A percentile compares a stretch with the other conserved stretches of the same genome.
phyloP scores from a whole-genome alignment of 805 yeast genomes.

The Candida adriatica region DNA sequence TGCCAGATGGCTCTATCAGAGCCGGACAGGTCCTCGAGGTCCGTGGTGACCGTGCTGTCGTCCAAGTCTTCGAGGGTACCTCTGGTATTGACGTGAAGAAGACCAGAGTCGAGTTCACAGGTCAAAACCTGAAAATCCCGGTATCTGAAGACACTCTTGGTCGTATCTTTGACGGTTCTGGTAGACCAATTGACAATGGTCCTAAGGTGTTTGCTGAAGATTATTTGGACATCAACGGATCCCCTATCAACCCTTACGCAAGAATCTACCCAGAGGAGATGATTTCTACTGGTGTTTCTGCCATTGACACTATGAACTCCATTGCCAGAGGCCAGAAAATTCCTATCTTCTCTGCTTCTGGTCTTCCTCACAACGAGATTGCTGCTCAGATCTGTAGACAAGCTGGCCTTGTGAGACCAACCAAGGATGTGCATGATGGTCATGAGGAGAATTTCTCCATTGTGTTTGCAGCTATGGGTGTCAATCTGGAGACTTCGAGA shows the following conservation, averaged over 20 bases:
- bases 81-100: conserved; percentile 98
- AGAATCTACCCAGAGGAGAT: conserved; percentile 99
- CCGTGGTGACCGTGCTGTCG: conserved; percentile 94
- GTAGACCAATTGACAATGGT: conserved; percentile 96
- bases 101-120: conserved; percentile 96
- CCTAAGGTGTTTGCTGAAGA: conserved; percentile 99
- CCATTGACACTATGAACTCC: conserved; percentile 98
- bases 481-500: conserved; percentile 95
- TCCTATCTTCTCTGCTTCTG: conserved; percentile 98
- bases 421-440: conserved; percentile 99
- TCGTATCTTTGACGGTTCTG: conserved; percentile 97
- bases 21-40: conserved; percentile 99
- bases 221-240: conserved; percentile 95
- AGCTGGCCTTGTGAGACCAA: conserved; percentile 98
- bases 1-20: conserved; percentile 91
- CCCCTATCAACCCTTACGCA: conserved; percentile 96
- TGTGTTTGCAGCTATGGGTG: conserved; percentile 99
- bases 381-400: conserved; percentile 99
- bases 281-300: conserved; percentile 98
- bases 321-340: conserved; percentile 99
- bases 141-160: conserved; percentile 97
- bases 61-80: conserved; percentile 98
- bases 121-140: conserved; percentile 85
- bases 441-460: conserved; percentile 99
- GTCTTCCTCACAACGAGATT: conserved; percentile 98